Conservation (phyloP, 73 alveolate genomes). For the Blepharisma japonicum region DNA sequence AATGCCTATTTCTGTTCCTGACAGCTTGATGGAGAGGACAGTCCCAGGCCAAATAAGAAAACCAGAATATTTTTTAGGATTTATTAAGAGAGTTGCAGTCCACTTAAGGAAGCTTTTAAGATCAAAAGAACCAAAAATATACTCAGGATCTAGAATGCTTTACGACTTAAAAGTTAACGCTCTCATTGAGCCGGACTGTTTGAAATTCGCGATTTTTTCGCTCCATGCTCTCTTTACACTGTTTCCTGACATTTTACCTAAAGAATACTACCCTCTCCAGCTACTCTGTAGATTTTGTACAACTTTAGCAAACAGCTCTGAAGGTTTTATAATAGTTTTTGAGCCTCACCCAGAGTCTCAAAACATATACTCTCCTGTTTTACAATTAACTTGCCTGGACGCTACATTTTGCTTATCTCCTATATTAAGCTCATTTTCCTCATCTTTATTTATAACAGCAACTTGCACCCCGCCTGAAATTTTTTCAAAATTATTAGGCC, state of each 20-base stretch:
- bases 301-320: too few relatives aligned
- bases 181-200: too few relatives aligned
- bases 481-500: constrained; percentile 52
- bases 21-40: constrained; percentile 42
- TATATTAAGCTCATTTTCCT: constrained; percentile 43
- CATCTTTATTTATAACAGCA: constrained; percentile 50
- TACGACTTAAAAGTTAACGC: too few relatives aligned
- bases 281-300: too few relatives aligned
- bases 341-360: constrained; percentile 59
- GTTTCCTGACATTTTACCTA: too few relatives aligned
- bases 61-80: constrained; percentile 55
- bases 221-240: too few relatives aligned
- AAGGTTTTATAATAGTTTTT: too few relatives aligned
- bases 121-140: constrained; percentile 41
- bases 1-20: not conserved
- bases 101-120: constrained; percentile 42
- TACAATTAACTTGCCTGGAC: constrained; percentile 56
- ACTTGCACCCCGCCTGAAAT: constrained; percentile 59
- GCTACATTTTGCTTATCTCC: constrained; percentile 59
- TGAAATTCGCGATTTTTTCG: too few relatives aligned
- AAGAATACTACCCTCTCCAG: too few relatives aligned
- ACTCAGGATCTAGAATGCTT: not conserved
- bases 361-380: constrained; percentile 52
- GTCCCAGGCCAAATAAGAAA: constrained; percentile 63
- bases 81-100: constrained; percentile 48